A percentile compares a stretch with the other conserved stretches of the same genome.
phyloP scores from a whole-genome alignment of 1,139 yeast species.

The Suhomyces yuchorum region DNA sequence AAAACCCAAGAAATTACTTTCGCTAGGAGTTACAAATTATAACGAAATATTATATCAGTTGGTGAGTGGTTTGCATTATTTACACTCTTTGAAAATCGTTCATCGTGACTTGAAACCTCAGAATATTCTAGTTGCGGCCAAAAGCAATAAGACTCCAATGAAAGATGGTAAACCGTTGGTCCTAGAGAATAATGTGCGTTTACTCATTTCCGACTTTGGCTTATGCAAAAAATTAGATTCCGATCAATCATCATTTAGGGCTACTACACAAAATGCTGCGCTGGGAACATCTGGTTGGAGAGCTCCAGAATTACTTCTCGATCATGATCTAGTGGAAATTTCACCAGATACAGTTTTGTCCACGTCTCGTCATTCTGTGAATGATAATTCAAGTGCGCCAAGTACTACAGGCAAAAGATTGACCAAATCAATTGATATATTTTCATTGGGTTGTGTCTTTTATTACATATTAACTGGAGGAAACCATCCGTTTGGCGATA shows the following conservation, averaged over 20 bases:
- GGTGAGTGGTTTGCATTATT: constrained; percentile 80
- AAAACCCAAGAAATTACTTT: constrained; percentile 33
- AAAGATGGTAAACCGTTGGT: constrained; percentile 18
- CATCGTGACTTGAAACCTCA: constrained; percentile 97
- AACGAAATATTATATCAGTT: constrained; percentile 71
- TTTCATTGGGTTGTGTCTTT: constrained; percentile 92
- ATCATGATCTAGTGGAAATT: constrained; percentile 43
- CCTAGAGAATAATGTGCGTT: constrained; percentile 42
- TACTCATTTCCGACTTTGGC: constrained; percentile 93
- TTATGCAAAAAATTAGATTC: constrained; percentile 87
- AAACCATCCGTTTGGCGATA: constrained; percentile 91
- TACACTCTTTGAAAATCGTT: constrained; percentile 88
- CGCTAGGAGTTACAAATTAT: constrained; percentile 28
- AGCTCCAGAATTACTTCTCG: constrained; percentile 82
- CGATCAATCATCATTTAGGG: constrained; percentile 91
- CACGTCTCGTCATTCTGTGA: constrained; percentile 16
- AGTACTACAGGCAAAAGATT: constrained; percentile 49
- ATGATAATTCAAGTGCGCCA: constrained; percentile 3
- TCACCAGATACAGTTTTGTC: constrained; percentile 47
- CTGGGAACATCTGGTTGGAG: constrained; percentile 97
- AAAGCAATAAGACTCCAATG: constrained; percentile 23
- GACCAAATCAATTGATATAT: constrained; percentile 90
- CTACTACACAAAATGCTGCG: constrained; percentile 90
- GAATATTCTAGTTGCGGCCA: constrained; percentile 82
- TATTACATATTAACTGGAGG: constrained; percentile 85